phyloP scores from a whole-genome alignment of 768 basidiomycete species.

The Termitomyces sp. region DNA sequence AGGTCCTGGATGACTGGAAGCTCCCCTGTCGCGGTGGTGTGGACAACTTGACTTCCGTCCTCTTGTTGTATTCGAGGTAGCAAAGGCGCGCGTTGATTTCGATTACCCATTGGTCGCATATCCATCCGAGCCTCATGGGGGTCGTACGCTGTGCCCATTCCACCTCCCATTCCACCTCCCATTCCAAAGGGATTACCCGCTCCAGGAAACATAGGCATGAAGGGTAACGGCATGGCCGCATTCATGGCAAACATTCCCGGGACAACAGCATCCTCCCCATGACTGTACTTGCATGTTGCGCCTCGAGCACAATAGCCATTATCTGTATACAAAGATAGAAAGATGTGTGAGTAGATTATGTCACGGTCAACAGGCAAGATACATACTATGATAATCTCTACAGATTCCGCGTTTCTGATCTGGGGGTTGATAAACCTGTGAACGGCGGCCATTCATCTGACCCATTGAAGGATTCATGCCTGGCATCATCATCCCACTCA shows the following conservation, averaged over 20 bases:
- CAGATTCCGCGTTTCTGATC: constrained; percentile 78
- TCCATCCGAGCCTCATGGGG: constrained; percentile 81
- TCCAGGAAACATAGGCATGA: constrained; percentile 66
- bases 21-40: constrained; percentile 55
- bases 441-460: constrained; percentile 43
- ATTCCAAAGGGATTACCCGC: constrained; percentile 55
- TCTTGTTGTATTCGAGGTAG: constrained; percentile 55
- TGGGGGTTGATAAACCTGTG: constrained; percentile 64
- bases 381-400: constrained; percentile 90
- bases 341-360: constrained; percentile 2
- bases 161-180: constrained; percentile 37
- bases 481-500: constrained; percentile 28
- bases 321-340: constrained; percentile 41
- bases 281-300: constrained; percentile 86
- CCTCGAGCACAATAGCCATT: constrained; percentile 91
- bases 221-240: constrained; percentile 47
- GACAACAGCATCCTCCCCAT: constrained; percentile 84
- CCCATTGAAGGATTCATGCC: constrained; percentile 31
- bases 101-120: constrained; percentile 53
- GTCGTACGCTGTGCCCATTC: constrained; percentile 57
- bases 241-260: constrained; percentile 64
- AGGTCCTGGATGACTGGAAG: constrained; percentile 83
- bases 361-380: background rate
- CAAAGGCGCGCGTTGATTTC: constrained; percentile 52
- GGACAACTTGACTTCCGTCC: constrained; percentile 39